phyloP scores from a whole-genome alignment of 352 stramenopile genomes.

The Stramenopiles sp. region DNA sequence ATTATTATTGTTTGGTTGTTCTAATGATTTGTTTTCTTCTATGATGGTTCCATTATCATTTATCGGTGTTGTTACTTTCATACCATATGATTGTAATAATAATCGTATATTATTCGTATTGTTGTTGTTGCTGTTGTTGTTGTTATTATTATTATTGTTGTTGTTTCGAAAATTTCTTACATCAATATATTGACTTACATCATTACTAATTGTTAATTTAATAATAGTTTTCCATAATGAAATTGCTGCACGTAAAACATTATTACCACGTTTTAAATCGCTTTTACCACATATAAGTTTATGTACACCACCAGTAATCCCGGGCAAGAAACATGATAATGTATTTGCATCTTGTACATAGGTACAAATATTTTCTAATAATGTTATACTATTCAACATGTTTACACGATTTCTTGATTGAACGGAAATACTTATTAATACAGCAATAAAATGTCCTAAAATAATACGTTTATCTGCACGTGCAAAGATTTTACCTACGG shows the following conservation, averaged over 20 bases:
- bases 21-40: background rate
- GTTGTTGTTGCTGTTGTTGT: background rate
- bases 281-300: background rate
- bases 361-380: background rate
- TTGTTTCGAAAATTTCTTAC: background rate
- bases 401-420: background rate
- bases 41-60: background rate
- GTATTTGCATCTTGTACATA: background rate
- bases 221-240: background rate
- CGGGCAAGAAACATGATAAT: background rate
- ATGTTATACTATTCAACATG: background rate
- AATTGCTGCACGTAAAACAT: background rate
- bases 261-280: background rate
- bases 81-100: background rate
- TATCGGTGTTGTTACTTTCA: background rate
- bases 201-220: background rate
- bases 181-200: background rate
- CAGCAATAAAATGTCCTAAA: slow-evolving; percentile 5
- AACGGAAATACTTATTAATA: background rate
- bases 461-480: background rate
- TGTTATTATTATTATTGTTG: background rate
- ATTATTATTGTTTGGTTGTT: background rate
- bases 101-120: background rate
- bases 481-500: background rate
- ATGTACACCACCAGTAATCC: background rate